Evolutionary conservation across 1,139 yeast genomes (phyloP).

Genomic region (Candida mesenterica): DNA sequence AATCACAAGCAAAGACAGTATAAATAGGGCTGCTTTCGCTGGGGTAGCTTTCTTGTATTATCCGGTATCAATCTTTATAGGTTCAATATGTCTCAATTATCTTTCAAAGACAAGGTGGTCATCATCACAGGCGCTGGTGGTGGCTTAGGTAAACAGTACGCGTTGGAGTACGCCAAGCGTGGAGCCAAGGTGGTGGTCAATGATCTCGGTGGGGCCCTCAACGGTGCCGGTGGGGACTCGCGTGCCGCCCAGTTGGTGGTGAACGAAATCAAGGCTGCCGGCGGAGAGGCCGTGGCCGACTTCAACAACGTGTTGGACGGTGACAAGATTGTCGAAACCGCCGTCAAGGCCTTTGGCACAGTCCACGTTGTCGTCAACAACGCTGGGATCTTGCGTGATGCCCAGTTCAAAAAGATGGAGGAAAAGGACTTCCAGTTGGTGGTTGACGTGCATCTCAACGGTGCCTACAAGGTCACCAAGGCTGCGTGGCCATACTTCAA

Average conservation of each 20-base stretch:
- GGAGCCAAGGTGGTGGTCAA: conserved; percentile 94
- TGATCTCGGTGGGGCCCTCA: conserved; percentile 83
- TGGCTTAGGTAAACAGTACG: conserved; percentile 88
- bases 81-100: conserved; percentile 36
- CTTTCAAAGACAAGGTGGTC: conserved; percentile 79
- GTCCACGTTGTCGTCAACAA: conserved; percentile 89
- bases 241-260: conserved; percentile 89
- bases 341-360: conserved; percentile 82
- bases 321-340: conserved; percentile 81
- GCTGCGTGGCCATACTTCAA: conserved; percentile 94
- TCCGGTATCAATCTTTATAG: too few relatives aligned
- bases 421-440: conserved; percentile 79
- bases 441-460: conserved; percentile 82
- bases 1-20: too few relatives aligned
- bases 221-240: conserved; percentile 64
- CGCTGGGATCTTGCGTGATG: conserved; percentile 87
- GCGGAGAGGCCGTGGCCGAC: conserved; percentile 91
- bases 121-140: conserved; percentile 98
- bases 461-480: conserved; percentile 80
- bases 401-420: conserved; percentile 77
- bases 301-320: conserved; percentile 91
- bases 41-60: too few relatives aligned
- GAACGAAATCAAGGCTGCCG: conserved; percentile 69
- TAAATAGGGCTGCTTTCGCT: too few relatives aligned
- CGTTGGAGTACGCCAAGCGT: conserved; percentile 79